Evolutionary conservation across 2,329 filamentous ascomycete genomes (phyloP), one percentile per base, ranked within the genome.

Genomic region (Xenoacremonium recifei): DNA sequence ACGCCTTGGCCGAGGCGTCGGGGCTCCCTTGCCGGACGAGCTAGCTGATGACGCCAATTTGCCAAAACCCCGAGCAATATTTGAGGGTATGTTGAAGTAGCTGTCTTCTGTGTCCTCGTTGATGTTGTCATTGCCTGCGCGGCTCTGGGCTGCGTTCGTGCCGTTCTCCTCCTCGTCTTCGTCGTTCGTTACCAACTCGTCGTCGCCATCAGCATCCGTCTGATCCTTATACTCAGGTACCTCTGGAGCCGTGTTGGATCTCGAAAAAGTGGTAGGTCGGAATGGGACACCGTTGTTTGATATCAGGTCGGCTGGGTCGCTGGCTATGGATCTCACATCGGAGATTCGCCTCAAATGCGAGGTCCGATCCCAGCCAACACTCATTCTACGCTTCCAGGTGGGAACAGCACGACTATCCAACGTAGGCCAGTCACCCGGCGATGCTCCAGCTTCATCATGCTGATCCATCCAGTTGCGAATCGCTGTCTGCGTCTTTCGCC

Each of bases 401-500:
- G 63, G 72, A 10, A 62, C 63, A 7, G 61, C 63, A 36, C 63
- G 67, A 57, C 68, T 69, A 42, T 76, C 72, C 49, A 73, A 64
- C 32, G 66, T 75, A 40, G 67, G 72, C 67, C 75, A 79, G 48
- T 77, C 70, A 4, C 68, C 64, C 16, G 71, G 63, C 3, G 69
- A 70, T 45, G 63, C 65, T 21, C 64, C 73, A 27, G 68, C 70
- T 42, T 69, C 81, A 15, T 81, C 77, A 44, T 82, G 74, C 49
- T 78, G 77, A 33, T 90, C 87, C 87, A 96, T 96, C 91, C 91
- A 96, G 53, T 87, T 84, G 20, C 86, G 84, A 38, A 96, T 90
- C 1, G 89, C 87, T 45, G 84, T 90, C 50, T 86, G 85, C 2
- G 85, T 89, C 61, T 90, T 85, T 27, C 80, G 79, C 47, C 83